phyloP scores from a whole-genome alignment of 768 basidiomycete genomes.

The Russula lepida region DNA sequence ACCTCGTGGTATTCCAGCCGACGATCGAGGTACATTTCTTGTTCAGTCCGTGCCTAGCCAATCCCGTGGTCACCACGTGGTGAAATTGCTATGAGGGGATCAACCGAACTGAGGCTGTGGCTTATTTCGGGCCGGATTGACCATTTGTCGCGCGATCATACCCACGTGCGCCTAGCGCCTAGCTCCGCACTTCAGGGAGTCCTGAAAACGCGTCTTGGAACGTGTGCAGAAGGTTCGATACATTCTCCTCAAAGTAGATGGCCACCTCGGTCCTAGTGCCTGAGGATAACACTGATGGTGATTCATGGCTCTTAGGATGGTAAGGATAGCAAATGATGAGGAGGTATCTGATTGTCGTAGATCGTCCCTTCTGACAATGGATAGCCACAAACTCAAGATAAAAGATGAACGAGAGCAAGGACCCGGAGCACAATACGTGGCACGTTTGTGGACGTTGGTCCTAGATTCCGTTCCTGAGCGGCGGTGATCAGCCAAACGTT shows the following conservation, averaged over 20 bases:
- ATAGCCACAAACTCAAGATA: background rate
- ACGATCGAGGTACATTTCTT: background rate
- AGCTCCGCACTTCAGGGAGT: background rate
- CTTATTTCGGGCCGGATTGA: background rate
- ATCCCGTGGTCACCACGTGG: background rate
- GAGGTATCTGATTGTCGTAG: background rate
- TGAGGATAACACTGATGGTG: background rate
- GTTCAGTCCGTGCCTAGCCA: background rate
- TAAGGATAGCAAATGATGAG: background rate
- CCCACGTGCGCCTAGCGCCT: background rate
- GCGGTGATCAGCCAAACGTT: slow-evolving; percentile 1
- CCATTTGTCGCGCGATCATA: background rate
- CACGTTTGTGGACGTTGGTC: background rate
- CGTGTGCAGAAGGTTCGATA: background rate
- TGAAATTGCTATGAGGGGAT: background rate
- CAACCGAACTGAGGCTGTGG: background rate
- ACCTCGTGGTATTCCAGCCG: background rate
- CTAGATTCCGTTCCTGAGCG: background rate
- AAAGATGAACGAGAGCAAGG: background rate
- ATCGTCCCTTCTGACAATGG: background rate
- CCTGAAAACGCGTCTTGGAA: background rate
- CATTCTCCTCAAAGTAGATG: background rate
- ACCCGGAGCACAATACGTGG: background rate
- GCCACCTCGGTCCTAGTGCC: background rate
- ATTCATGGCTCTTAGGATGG: background rate